Evolutionary conservation across 768 basidiomycete genomes (phyloP), one percentile per base, ranked within the genome.

Genomic region (Lactarius pseudohatsudake): DNA sequence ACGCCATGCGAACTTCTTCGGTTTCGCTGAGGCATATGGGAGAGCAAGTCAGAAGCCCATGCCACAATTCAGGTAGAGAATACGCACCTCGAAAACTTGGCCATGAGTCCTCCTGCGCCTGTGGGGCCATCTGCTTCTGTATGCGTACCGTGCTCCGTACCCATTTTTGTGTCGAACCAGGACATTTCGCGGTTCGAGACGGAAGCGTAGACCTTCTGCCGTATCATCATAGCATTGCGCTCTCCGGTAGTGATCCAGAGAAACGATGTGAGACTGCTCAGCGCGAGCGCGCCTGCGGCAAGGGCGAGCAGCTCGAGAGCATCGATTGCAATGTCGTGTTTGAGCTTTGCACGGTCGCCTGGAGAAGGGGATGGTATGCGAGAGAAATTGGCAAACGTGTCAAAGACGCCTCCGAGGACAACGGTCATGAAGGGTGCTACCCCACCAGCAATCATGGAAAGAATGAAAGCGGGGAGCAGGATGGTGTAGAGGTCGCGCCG

Each of bases 201-300:
- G 2, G 86, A 84, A 3, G 75, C 72, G 73, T 91, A 96, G 7
- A 96, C 89, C 57, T 79, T 78, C 72, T 82, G 80, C 67, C 95
- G 79, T 22, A 97, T 76, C 9, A 82, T 81, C 70, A 87, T 78
- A 8, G 88, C 86, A 69, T 93, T 92, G 64, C 85, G 80, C 75
- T 98, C 96, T 4, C 93, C 94, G 6, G 88, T 85, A 79, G 87
- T 86, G 57, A 94, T 91, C 96, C 96, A 98, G 11, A 96, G 76
- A 32, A 81, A 82, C 57, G 87, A 87, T 2, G 90, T 92, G 65
- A 90, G 70, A 69, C 90, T 91, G 72, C 90, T 91, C 64, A 94
- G 79, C 2, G 84, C 75, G 34, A 97, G 79, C 1, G 88, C 85
- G 16, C 84, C 89, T 4, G 85, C 73, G 2, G 86, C 89, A 1